phyloP scores from a whole-genome alignment of 2,329 filamentous ascomycete genomes.

The Reticulascus tulasneorum region DNA sequence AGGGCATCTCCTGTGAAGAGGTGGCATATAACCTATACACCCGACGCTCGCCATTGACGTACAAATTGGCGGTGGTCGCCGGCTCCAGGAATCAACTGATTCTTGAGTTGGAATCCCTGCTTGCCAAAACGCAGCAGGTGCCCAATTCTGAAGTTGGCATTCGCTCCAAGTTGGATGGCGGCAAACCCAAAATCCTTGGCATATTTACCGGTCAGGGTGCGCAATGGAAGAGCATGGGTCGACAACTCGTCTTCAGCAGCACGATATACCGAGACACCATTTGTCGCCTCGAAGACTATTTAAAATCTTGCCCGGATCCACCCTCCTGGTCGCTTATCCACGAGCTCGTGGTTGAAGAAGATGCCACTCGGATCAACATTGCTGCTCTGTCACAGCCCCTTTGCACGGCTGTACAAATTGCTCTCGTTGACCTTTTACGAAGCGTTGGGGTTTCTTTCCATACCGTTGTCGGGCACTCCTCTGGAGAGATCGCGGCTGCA shows the following conservation, averaged over 20 bases:
- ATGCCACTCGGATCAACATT: conserved; percentile 15
- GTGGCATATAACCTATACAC: conserved; percentile 8
- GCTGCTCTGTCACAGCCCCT: conserved; percentile 16
- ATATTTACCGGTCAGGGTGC: conserved; percentile 32
- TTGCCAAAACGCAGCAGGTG: conserved; percentile 6
- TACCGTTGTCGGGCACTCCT: conserved; percentile 19
- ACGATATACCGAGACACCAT: conserved; percentile 11
- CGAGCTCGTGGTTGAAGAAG: conserved; percentile 13
- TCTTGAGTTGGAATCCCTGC: conserved; percentile 4
- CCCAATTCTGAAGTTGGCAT: conserved; percentile 9
- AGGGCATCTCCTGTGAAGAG: conserved; percentile 5
- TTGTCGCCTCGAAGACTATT: conserved; percentile 13
- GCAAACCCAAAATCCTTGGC: conserved; percentile 15
- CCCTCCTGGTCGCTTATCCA: conserved; percentile 12
- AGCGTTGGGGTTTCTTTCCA: conserved; percentile 12
- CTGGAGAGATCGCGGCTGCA: conserved; percentile 29
- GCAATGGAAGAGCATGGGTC: conserved; percentile 29
- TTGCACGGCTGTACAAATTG: conserved; percentile 19
- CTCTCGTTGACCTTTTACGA: conserved; percentile 15
- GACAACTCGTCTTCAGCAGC: conserved; percentile 15
- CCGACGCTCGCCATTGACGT: conserved; percentile 9
- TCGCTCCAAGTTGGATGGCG: conserved; percentile 9
- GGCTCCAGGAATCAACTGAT: conserved; percentile 4
- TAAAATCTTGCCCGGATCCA: conserved; percentile 3
- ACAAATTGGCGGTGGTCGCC: conserved; percentile 3